phyloP scores from a whole-genome alignment of 352 stramenopile species.

The Stramenopiles sp. region DNA sequence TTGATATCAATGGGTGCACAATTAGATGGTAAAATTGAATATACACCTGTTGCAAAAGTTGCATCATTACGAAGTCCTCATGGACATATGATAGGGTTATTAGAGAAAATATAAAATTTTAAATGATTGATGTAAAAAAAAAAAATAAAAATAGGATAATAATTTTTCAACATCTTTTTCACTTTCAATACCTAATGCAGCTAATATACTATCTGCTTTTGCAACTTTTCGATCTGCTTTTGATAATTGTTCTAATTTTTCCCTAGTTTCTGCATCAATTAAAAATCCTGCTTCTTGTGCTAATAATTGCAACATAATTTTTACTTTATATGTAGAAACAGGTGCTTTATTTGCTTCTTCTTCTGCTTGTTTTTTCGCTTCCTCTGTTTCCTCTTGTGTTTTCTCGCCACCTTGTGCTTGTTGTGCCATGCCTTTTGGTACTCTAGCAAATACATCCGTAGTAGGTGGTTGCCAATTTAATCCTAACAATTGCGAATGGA shows the following conservation, averaged over 20 bases:
- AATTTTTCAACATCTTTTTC: slow-evolving; percentile 59
- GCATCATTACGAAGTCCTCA: background rate
- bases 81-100: background rate
- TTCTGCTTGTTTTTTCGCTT: slow-evolving; percentile 23
- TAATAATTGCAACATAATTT: slow-evolving; percentile 62
- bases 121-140: no score
- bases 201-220: slow-evolving; percentile 60
- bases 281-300: slow-evolving; percentile 58
- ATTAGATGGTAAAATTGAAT: background rate
- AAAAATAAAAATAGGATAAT: slow-evolving; percentile 41
- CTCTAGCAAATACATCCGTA: background rate
- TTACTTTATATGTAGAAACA: slow-evolving; percentile 51
- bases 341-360: background rate
- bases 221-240: slow-evolving; percentile 39
- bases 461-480: slow-evolving; percentile 32
- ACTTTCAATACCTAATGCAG: slow-evolving; percentile 48
- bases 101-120: no score
- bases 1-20: background rate
- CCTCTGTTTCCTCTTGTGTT: slow-evolving; percentile 3
- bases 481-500: slow-evolving; percentile 69
- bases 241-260: slow-evolving; percentile 42
- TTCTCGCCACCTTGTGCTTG: slow-evolving; percentile 33
- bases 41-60: background rate
- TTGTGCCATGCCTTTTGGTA: slow-evolving; percentile 6
- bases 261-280: slow-evolving; percentile 45